A percentile compares a stretch with the other conserved stretches of the same genome.
Conservation (phyloP, 176 grass and related monocot species). For the Oryza australiensis region DNA sequence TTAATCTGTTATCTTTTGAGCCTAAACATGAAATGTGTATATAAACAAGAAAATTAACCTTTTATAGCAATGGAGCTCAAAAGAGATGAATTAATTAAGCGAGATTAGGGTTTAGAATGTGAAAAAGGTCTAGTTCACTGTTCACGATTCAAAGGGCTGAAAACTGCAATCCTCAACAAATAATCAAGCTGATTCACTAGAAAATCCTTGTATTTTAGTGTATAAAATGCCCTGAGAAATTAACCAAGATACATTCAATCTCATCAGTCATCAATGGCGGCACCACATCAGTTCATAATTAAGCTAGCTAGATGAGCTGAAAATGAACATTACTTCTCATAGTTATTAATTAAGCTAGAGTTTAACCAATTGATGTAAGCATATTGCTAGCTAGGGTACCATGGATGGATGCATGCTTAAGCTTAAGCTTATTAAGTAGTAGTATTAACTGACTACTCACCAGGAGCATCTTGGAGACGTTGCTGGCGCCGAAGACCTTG, state of each 20-base stretch:
- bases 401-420: background rate
- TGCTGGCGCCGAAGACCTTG: slow-evolving; percentile 96
- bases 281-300: background rate
- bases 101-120: slow-evolving; percentile 6
- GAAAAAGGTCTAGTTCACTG: background rate
- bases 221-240: background rate
- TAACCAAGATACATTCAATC: background rate
- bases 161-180: background rate
- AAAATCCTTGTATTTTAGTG: background rate
- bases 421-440: background rate
- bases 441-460: slow-evolving; percentile 46
- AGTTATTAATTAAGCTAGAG: background rate
- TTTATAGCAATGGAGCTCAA: background rate
- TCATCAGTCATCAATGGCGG: background rate
- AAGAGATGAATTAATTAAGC: background rate
- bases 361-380: background rate
- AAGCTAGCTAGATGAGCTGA: background rate
- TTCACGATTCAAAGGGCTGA: background rate
- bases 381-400: background rate
- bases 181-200: background rate
- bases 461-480: slow-evolving; percentile 93
- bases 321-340: background rate
- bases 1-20: background rate
- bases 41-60: background rate
- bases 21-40: background rate